Percentiles rank a stretch among this genome's conserved stretches.
Evolutionary conservation across 352 stramenopile species (phyloP).

Genomic region (Peronospora destructor): DNA sequence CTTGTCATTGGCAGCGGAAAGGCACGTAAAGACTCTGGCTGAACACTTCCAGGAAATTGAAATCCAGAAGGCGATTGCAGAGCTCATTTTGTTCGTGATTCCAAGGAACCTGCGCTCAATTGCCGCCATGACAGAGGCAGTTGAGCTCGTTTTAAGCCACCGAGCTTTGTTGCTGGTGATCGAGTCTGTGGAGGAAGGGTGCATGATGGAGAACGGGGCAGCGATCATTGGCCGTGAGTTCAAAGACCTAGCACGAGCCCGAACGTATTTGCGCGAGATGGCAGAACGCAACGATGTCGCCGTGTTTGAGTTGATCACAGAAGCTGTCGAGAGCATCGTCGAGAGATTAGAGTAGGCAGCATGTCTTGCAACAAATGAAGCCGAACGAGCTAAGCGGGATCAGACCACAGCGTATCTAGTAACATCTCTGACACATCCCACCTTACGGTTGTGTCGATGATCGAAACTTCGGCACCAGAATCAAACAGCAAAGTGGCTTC

Average conservation of each 20-base stretch:
- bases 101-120: slow-evolving; percentile 66
- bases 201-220: slow-evolving; percentile 44
- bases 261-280: slow-evolving; percentile 81
- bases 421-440: no score
- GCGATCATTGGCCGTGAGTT: slow-evolving; percentile 55
- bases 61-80: slow-evolving; percentile 52
- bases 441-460: no score
- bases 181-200: slow-evolving; percentile 59
- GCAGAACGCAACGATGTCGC: slow-evolving; percentile 71
- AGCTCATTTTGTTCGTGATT: slow-evolving; percentile 82
- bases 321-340: slow-evolving; percentile 60
- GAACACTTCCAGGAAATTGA: slow-evolving; percentile 58
- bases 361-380: slow-evolving; percentile 6
- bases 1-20: slow-evolving; percentile 34
- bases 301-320: slow-evolving; percentile 59
- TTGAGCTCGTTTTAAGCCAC: slow-evolving; percentile 66
- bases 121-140: slow-evolving; percentile 74
- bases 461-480: no score
- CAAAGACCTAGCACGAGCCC: slow-evolving; percentile 72
- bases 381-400: no score
- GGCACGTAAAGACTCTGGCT: slow-evolving; percentile 17
- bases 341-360: slow-evolving; percentile 37
- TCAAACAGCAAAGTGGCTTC: no score
- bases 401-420: no score
- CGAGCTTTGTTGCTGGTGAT: slow-evolving; percentile 74